Conservation (phyloP, 495 filamentous ascomycete species). For the Glonium stellatum region DNA sequence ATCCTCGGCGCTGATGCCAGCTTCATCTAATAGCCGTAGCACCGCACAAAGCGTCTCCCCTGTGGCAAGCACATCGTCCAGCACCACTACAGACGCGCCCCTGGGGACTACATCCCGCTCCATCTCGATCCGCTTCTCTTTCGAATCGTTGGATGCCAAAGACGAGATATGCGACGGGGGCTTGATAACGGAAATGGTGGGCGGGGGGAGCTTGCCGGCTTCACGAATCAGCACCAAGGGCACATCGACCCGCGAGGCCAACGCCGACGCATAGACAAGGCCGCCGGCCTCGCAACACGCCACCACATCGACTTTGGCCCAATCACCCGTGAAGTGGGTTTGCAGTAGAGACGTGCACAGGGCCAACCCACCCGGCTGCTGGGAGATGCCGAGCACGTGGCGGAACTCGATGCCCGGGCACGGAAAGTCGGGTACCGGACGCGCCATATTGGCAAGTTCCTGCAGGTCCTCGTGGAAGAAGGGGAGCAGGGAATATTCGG, state of each 20-base stretch:
- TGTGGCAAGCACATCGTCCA: constrained; percentile 60
- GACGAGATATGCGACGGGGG: constrained; percentile 53
- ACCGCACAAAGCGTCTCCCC: constrained; percentile 55
- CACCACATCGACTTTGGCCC: constrained; percentile 43
- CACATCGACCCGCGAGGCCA: constrained; percentile 42
- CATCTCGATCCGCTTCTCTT: constrained; percentile 48
- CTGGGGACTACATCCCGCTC: constrained; percentile 40
- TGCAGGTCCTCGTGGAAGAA: constrained; percentile 46
- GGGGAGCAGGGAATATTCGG: constrained; percentile 43
- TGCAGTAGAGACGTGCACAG: constrained; percentile 51
- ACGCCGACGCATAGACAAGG: constrained; percentile 50
- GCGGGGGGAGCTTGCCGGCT: constrained; percentile 54
- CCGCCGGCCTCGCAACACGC: constrained; percentile 54
- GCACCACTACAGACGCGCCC: constrained; percentile 48
- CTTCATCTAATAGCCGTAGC: constrained; percentile 45
- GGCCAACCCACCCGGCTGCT: constrained; percentile 47
- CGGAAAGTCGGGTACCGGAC: constrained; percentile 46
- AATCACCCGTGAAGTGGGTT: constrained; percentile 44
- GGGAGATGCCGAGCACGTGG: constrained; percentile 54
- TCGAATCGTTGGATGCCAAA: constrained; percentile 31
- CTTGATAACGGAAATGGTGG: constrained; percentile 47
- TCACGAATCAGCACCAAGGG: constrained; percentile 52
- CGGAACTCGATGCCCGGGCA: constrained; percentile 44
- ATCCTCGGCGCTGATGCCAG: constrained; percentile 40
- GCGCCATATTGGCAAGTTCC: constrained; percentile 48